phyloP scores from a whole-genome alignment of 371 early-diverging fungal species.

The Circinella minor region DNA sequence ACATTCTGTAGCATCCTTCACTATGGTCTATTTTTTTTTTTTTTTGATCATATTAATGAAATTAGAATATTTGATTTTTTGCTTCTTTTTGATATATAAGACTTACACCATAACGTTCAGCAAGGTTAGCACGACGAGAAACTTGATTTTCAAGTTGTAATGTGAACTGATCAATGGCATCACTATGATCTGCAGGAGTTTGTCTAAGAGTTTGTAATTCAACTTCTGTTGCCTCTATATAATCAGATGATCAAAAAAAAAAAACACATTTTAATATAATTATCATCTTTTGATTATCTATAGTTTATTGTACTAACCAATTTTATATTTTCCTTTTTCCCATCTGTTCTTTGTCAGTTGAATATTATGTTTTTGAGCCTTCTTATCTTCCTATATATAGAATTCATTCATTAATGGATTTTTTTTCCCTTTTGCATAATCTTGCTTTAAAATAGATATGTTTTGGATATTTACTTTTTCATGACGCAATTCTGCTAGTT shows the following conservation, averaged over 20 bases:
- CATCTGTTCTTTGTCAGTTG: conserved; percentile 13
- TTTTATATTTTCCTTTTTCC: conserved; percentile 15
- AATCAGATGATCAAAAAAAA: neutral
- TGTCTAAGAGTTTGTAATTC: neutral
- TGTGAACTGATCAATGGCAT: conserved; percentile 12
- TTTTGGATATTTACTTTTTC: conserved; percentile 9
- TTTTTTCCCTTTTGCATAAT: too few species aligned
- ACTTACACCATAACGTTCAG: conserved; percentile 15
- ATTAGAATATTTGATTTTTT: neutral
- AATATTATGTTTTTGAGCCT: conserved; percentile 35
- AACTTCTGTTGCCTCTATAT: conserved; percentile 3
- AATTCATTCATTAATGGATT: too few species aligned
- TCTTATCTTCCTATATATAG: conserved; percentile 10
- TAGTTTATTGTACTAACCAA: conserved; percentile 13
- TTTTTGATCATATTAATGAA: neutral
- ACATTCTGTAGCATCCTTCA: neutral
- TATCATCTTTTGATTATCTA: too few species aligned
- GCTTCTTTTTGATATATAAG: neutral
- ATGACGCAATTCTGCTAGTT: neutral
- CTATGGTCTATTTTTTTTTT: too few species aligned
- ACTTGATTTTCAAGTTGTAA: conserved; percentile 12
- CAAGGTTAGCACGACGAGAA: conserved; percentile 16
- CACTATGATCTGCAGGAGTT: neutral
- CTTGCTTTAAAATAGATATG: too few species aligned
- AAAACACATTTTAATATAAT: neutral